Base-by-base conservation (phyloP, 331 rosid genomes). In the Dryas integrifolia region DNA sequence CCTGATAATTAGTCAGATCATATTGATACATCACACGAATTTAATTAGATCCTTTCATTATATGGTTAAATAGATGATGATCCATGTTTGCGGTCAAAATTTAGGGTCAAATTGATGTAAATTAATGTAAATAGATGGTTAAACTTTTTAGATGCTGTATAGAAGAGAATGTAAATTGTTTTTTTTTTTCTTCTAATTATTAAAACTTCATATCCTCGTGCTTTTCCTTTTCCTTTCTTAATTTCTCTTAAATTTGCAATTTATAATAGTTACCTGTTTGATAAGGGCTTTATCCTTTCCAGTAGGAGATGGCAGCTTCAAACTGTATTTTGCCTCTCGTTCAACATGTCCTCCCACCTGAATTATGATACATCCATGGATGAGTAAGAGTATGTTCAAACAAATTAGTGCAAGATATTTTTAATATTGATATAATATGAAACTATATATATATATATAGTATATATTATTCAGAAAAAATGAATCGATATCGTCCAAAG, bases 201-300 rank as follows among this genome's bases (percentile, higher is more conserved):
- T 30, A 30, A 30, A 30, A 44, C 47, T 44, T 5, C 47, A 44
- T 44, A 44, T 30, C 12, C 48, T 14, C 67, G 0, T 62, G 30
- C 4, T 5, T 44, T 8, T 5, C 48, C 11, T 35, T 16, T 67
- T 39, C 43, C 56, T 11, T 53, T 9, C 12, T 18, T 21, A 16
- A 9, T 56, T 21, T 21, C 26, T 13, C 13, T 6, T 63, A 41
- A 4, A 7, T 64, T 9, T 10, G 39, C 44, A 18, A 12, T 50
- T 50, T 4, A 39, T 58, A 2, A 30, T 12, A 46, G 10, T 15
- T 72, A 65, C 82, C 74, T 65, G 57, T 65, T 48, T 72, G 56
- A 41, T 15, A 51, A 56, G 45, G 48, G 49, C 68, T 65, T 56
- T 21, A 56, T 57, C 53, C 16, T 57, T 57, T 49, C 16, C 77